A percentile compares a stretch with the other conserved stretches of the same genome.
phyloP scores from a whole-genome alignment of 163 green algal species.

The Scenedesmus sp. region DNA sequence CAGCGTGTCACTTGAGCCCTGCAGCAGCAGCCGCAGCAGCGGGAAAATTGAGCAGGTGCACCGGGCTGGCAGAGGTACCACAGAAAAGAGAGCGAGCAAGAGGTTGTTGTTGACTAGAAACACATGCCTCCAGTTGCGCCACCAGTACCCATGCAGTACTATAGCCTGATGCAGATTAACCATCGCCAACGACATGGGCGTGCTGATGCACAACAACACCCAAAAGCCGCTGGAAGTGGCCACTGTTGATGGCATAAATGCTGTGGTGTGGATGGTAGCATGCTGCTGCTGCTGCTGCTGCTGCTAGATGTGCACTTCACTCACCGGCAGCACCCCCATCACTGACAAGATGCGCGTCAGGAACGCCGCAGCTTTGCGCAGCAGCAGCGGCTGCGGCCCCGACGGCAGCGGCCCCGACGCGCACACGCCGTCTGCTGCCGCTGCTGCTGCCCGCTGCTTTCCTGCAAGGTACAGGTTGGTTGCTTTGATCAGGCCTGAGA shows the following conservation, averaged over 20 bases:
- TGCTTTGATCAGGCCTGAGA: slow-evolving; percentile 87
- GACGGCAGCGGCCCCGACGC: background rate
- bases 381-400: slow-evolving; percentile 80
- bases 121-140: background rate
- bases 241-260: background rate
- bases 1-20: slow-evolving; percentile 52
- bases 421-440: background rate
- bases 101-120: too few relatives aligned
- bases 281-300: too few relatives aligned
- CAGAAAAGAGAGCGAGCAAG: too few relatives aligned
- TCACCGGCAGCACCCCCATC: slow-evolving; percentile 84
- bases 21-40: slow-evolving; percentile 21
- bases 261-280: too few relatives aligned
- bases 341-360: slow-evolving; percentile 89
- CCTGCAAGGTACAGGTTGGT: slow-evolving; percentile 90
- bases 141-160: background rate
- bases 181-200: background rate
- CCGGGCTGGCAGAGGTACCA: background rate
- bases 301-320: too few relatives aligned
- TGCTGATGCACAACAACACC: background rate
- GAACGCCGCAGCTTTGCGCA: slow-evolving; percentile 80
- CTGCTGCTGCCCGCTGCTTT: slow-evolving; percentile 56
- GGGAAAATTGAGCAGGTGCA: background rate
- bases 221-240: background rate
- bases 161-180: background rate